Base-by-base conservation (phyloP, 1,284 basidiomycete species). In the Earliella scabrosa region DNA sequence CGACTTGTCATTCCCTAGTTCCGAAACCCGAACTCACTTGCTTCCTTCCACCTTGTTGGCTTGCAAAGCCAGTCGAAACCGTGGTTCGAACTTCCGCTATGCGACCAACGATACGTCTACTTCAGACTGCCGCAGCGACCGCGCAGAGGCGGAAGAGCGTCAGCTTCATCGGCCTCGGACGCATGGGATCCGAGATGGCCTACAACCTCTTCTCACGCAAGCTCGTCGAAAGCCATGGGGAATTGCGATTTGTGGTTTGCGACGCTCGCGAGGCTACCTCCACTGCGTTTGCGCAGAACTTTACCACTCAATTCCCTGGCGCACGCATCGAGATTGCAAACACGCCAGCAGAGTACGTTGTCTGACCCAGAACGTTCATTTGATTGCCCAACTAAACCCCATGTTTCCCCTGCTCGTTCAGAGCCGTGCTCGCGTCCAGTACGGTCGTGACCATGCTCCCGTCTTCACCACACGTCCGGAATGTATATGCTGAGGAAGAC, bases 381-480 rank as follows among this genome's bases (percentile, higher is more conserved):
- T 52, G 38, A 46, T 58, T 58, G 55, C n/a, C n/a, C n/a, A n/a
- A 51, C 53, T 63, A 41, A 11, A 27, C 14, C 34, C 16, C 6
- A 9, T 26, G 21, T 38, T 8, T 38, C 16, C 23, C 9, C 21
- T 20, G 10, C n/a, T 24, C 23, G 21, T 18, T 39, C 39, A 89
- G 90, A 63, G 88, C 89, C 7, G 76, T 86, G 24, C 60, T 77
- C 13, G 77, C 80, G 21, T 88, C 91, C 14, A 75, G 81, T 36
- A 88, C 84, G 9, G 79, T 95, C 43, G 72, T 95, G 51, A 94
- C 92, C 16, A 93, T 95, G 92, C 80, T 95, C 6, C 93, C 93
- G 0, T 93, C 93, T 1, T 92, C 92, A 3, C 88, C 91, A 0
- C 86, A 95, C 59, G 93, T 95, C 44, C 74, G 82, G 40, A 71